Evolutionary conservation across 306 rosid genomes (phyloP), one percentile per base, ranked within the genome.

Genomic region (Cercis canadensis): DNA sequence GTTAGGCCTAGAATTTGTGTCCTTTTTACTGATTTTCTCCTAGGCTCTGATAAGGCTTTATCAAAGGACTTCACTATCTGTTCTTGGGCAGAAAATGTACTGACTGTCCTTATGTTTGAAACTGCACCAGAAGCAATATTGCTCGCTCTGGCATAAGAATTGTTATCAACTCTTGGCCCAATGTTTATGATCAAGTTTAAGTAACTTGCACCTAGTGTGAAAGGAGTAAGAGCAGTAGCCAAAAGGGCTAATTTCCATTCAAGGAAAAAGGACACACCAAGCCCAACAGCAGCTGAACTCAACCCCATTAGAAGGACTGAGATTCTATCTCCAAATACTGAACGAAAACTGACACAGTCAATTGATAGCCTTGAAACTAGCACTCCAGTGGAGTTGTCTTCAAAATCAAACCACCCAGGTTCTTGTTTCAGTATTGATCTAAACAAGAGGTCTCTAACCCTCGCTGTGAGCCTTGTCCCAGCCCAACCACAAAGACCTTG

Each of bases 401-500:
- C 90, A 54, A 84, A 87, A 81, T 90, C 97, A 84, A 90, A 93
- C 98, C 96, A 93, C 17, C 96, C 97, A 0, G 97, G 96, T 78
- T 93, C 98, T 82, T 93, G 98, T 80, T 71, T 90, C 15, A 90
- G 82, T 44, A 93, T 85, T 33, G 98, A 90, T 65, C 80, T 81
- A 70, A 90, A 87, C 64, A 93, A 74, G 69, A 87, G 87, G 72
- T 80, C 75, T 83, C 98, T 88, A 64, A 93, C 96, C 49, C 92
- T 84, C 65, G 70, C 73, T 57, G 98, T 94, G 31, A 94, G 87
- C 79, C 87, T 90, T 76, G 96, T 80, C 74, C 98, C 96, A 8
- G 97, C 98, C 96, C 86, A 86, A 21, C 98, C 92, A 69, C 98
- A 94, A 21, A 94, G 75, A 54, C 97, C 97, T 88, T 87, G 98